phyloP scores from a whole-genome alignment of 106 monocot genomes.

The Ottelia alismoides region DNA sequence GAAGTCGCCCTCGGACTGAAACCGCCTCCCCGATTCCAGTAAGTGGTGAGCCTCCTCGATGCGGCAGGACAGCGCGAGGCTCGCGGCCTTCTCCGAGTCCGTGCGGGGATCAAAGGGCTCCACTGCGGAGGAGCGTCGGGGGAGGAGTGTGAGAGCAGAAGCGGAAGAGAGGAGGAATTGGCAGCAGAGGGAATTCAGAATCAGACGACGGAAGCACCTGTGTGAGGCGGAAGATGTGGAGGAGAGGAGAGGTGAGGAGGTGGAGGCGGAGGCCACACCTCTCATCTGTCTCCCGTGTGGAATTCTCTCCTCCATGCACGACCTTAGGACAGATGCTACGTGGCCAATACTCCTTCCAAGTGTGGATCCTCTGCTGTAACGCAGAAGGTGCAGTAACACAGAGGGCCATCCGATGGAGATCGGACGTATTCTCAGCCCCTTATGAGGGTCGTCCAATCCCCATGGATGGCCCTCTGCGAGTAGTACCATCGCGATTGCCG shows the following conservation, averaged over 20 bases:
- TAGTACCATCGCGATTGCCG: too few species aligned
- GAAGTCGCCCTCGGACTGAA: conserved; percentile 68
- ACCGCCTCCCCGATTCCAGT: conserved; percentile 43
- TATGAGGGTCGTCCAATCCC: too few species aligned
- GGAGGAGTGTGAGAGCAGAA: conserved; percentile 8
- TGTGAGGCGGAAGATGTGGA: not conserved
- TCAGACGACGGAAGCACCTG: not conserved
- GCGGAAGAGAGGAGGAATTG: conserved; percentile 16
- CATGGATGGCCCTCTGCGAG: too few species aligned
- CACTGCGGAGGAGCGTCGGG: conserved; percentile 2
- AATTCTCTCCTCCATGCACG: too few species aligned
- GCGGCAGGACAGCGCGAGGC: conserved; percentile 33
- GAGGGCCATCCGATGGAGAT: too few species aligned
- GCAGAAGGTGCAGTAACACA: too few species aligned
- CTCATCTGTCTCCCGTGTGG: too few species aligned
- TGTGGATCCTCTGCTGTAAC: too few species aligned
- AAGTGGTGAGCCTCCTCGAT: conserved; percentile 35
- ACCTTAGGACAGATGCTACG: too few species aligned
- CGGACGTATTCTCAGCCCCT: too few species aligned
- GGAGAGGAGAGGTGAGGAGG: not conserved
- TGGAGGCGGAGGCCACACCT: conserved; percentile 2
- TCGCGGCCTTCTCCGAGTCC: conserved; percentile 32
- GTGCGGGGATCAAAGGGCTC: conserved; percentile 29
- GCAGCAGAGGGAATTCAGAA: not conserved
- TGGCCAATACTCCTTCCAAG: too few species aligned